Evolutionary conservation across 164 flowering plant species (phyloP).

Genomic region (Nymphaea thermarum): DNA sequence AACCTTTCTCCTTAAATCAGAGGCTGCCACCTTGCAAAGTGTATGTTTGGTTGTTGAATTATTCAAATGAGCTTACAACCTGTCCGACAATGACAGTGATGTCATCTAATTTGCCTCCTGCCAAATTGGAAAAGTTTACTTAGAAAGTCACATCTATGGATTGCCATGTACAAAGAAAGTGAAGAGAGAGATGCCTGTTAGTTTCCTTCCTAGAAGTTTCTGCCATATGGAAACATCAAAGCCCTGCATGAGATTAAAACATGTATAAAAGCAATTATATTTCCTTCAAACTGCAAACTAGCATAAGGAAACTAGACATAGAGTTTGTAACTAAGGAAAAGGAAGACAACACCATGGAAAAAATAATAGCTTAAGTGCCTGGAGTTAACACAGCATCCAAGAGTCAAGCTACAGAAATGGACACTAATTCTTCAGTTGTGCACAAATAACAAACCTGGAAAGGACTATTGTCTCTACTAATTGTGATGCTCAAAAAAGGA

Average conservation of each 20-base stretch:
- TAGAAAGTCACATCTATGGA: background rate
- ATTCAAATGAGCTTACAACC: conserved; percentile 30
- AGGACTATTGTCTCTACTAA: background rate
- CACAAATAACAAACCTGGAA: background rate
- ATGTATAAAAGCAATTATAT: no score
- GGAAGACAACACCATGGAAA: background rate
- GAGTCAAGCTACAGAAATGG: background rate
- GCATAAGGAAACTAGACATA: no score
- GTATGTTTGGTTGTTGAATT: background rate
- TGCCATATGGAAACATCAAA: conserved; percentile 73
- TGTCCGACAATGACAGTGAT: conserved; percentile 68
- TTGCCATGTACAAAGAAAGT: background rate
- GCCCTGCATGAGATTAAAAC: conserved; percentile 32
- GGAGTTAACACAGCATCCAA: background rate
- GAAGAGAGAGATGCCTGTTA: conserved; percentile 36
- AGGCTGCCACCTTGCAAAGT: background rate
- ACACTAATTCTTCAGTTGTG: background rate
- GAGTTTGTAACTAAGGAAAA: background rate
- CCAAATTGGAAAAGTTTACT: background rate
- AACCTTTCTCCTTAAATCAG: background rate
- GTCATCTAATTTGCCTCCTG: conserved; percentile 89
- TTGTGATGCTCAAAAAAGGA: background rate
- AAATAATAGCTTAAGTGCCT: background rate
- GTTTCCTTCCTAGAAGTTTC: conserved; percentile 68
- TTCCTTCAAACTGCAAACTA: background rate